These are phyloP conservation scores for Leccinum disarticulatum DNA, from an alignment of 768 basidiomycete genomes.

Conservation along the genomic window DNA sequence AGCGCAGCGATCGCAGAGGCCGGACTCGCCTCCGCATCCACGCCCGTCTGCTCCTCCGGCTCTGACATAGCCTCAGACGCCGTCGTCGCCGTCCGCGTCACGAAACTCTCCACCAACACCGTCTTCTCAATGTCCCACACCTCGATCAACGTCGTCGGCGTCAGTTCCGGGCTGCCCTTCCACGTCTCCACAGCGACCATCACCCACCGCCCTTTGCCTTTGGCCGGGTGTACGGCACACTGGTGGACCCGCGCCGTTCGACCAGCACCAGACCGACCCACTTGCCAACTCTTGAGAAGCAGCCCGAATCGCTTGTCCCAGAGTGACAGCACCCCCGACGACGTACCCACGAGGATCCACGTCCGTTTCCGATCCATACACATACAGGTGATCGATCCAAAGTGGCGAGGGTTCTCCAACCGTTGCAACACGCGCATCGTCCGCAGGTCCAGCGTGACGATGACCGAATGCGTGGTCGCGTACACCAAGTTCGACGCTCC, in stretches of 20 bases:
- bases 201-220: constrained; percentile 87
- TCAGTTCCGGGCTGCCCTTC: constrained; percentile 37
- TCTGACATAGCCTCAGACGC: constrained; percentile 52
- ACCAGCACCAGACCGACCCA: constrained; percentile 54
- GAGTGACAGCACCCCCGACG: constrained; percentile 78
- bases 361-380: constrained; percentile 82
- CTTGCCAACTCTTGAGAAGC: constrained; percentile 84
- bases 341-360: constrained; percentile 90
- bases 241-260: constrained; percentile 64
- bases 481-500: constrained; percentile 80
- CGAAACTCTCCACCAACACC: constrained; percentile 75
- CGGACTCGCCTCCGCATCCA: constrained; percentile 60
- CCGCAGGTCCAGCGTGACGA: constrained; percentile 78
- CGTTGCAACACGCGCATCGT: constrained; percentile 76
- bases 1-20: constrained; percentile 78
- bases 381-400: constrained; percentile 82
- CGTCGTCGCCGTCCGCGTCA: constrained; percentile 49
- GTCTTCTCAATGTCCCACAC: constrained; percentile 93
- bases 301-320: constrained; percentile 97
- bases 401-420: constrained; percentile 82
- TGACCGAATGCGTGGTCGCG: constrained; percentile 76
- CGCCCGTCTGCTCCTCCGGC: constrained; percentile 49
- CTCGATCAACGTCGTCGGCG: constrained; percentile 60
- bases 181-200: constrained; percentile 75
- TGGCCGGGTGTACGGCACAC: constrained; percentile 79